phyloP scores from a whole-genome alignment of 768 basidiomycete species.

The Lepiota venenata region DNA sequence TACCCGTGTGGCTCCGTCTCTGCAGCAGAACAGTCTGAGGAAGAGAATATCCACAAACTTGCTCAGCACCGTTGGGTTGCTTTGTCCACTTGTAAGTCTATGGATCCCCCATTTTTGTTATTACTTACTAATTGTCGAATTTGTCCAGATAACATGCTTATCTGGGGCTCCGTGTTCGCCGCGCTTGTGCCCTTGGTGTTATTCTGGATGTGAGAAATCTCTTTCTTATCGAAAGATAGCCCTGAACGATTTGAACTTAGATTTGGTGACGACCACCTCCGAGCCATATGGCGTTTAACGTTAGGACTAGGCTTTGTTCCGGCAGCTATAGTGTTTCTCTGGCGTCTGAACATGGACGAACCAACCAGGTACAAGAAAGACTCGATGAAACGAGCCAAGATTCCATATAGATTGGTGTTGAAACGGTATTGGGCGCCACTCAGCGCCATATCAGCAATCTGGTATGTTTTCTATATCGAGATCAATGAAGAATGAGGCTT shows the following conservation, averaged over 20 bases:
- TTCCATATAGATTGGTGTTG: conserved; percentile 76
- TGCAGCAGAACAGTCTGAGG: conserved; percentile 88
- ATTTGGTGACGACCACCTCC: conserved; percentile 75
- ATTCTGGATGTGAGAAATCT: conserved; percentile 68
- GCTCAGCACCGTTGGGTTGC: conserved; percentile 86
- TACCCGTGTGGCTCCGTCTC: conserved; percentile 91
- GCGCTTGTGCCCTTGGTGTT: conserved; percentile 83
- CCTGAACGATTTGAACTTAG: conserved; percentile 26
- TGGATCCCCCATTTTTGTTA: too few species aligned
- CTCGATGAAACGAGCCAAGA: conserved; percentile 70
- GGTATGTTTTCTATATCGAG: conserved; percentile 38
- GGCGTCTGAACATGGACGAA: conserved; percentile 85
- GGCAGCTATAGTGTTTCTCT: conserved; percentile 73
- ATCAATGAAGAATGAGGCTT: background rate
- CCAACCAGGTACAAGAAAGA: conserved; percentile 70
- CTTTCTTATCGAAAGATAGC: too few species aligned
- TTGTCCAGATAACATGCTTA: conserved; percentile 74
- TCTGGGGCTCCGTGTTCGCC: conserved; percentile 74
- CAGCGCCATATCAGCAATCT: conserved; percentile 69
- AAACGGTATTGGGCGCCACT: conserved; percentile 77
- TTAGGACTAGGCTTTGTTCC: conserved; percentile 83
- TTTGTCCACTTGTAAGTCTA: conserved; percentile 71
- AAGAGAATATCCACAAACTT: conserved; percentile 69
- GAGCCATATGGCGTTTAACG: conserved; percentile 87
- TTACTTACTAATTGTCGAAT: too few species aligned